Percentiles rank a stretch among this genome's conserved stretches.
phyloP scores from a whole-genome alignment of 2,329 filamentous ascomycete species.

The Clonostachys rhizophaga region DNA sequence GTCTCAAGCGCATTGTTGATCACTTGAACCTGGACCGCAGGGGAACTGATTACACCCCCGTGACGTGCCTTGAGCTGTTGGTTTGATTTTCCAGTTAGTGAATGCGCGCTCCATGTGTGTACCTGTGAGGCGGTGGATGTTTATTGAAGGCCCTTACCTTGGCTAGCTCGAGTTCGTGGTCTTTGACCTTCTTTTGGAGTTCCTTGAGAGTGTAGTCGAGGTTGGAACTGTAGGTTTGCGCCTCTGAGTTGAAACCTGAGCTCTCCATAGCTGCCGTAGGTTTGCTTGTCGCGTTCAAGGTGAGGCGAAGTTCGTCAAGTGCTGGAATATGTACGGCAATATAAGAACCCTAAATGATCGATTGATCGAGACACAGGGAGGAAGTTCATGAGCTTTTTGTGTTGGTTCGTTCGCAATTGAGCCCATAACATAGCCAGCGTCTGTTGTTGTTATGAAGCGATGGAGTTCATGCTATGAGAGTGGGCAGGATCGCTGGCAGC shows the following conservation, averaged over 20 bases:
- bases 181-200: constrained; percentile 53
- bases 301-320: no score
- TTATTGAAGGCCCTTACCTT: constrained; percentile 25
- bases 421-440: no score
- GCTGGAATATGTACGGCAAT: no score
- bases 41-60: constrained; percentile 13
- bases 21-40: constrained; percentile 25
- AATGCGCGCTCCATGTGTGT: background rate
- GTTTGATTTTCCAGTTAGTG: constrained; percentile 1
- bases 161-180: constrained; percentile 45
- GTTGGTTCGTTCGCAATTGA: no score
- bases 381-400: no score
- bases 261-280: background rate
- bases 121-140: background rate
- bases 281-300: no score
- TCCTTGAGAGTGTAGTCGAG: constrained; percentile 65
- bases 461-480: no score
- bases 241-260: constrained; percentile 7
- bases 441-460: no score
- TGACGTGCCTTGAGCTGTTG: constrained; percentile 18
- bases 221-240: constrained; percentile 31
- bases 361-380: no score
- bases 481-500: no score
- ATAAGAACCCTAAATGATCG: no score
- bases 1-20: constrained; percentile 64